Evolutionary conservation across 352 stramenopile species (phyloP), one percentile per base, ranked within the genome.

Genomic region (Phytophthora capsici): DNA sequence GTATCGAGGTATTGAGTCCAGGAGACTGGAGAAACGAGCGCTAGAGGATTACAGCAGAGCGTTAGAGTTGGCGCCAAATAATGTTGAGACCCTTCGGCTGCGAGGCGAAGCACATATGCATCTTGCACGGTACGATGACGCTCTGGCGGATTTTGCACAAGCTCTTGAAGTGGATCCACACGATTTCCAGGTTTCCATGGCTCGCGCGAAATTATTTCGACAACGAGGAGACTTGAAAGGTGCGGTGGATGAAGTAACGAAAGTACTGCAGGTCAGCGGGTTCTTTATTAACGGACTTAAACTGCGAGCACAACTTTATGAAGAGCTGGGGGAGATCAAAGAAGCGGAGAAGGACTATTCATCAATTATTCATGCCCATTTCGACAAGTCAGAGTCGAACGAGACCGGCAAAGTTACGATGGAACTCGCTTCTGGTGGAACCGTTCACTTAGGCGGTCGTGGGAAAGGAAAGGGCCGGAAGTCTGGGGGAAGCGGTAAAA

Each of bases 231-330:
- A 89, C 30, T 55, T 78, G 0, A 57, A 54, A 30, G 32, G 51
- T 9, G 84, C 84, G 14, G 78, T 93, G 32, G 64, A 71, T 3
- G 81, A 89, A 63, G 66, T 91, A 17, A 89, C 78, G 8, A 43
- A 43, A 2, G 79, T 93, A 23, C 52, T 93, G 23, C 53, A 77
- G 44, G 46, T 79, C 6, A 93, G 82, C 51, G 82, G 82, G 0
- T 90, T 91, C 70, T 91, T 91, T 34, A 66, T 93, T n/a, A 78
- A 91, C 41, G 84, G 78, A 9, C 34, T 93, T 19, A 89, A 90
- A 50, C 64, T 91, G 22, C 70, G 84, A 37, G 82, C 79, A 0
- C 69, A 75, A 41, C 61, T 93, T 44, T 86, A 77, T 52, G 80
- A 88, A 23, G 56, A 81, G 7, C 32, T 78, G 1, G 77, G 69